Evolutionary conservation across 2,329 filamentous ascomycete species (phyloP), one percentile per base, ranked within the genome.

Genomic region (Cephalotrichum gorgonifer): DNA sequence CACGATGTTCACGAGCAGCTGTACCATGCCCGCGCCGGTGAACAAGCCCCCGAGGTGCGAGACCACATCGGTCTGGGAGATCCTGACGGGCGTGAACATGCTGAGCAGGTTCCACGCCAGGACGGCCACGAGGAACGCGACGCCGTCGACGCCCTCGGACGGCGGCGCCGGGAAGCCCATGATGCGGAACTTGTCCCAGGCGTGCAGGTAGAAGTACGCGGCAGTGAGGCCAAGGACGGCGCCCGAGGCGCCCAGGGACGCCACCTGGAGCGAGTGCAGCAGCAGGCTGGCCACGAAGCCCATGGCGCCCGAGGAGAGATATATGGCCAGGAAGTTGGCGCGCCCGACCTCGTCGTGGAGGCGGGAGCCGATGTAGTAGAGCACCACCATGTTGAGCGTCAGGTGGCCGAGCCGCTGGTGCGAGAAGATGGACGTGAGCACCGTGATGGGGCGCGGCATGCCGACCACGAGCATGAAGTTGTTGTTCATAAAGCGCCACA

Each of bases 281-380:
- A 67, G 57, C 51, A 88, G 66, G 42, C 77, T 79, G n/a, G 71
- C 67, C 52, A 82, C 73, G 51, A 78, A 79, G 8, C 77, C 79
- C 2, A 79, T 41, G 2, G 72, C 69, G 47, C 83, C 84, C 6
- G 74, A 73, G 7, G 73, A 67, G 28, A 85, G 54, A 62, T 83
- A 87, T 28, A 86, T 65, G n/a, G 81, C 75, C 20, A 88, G 65
- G 64, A 88, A 88, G 49, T 77, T 73, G 14, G 76, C 82, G 11
- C 85, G 74, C 11, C 83, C 85, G 25, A 88, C 67, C 55, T 88
- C 82, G 53, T 87, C 81, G 64, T 87, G 83, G 30, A 88, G 68
- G 2, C 74, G 70, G 9, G 75, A 75, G 23, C 85, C 87, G 17
- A 88, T 70, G 57, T 86, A 68, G 69, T 74, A 83, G 4, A 91